Conservation (phyloP, 1,284 basidiomycete genomes). For the Ganoderma lucidum region DNA sequence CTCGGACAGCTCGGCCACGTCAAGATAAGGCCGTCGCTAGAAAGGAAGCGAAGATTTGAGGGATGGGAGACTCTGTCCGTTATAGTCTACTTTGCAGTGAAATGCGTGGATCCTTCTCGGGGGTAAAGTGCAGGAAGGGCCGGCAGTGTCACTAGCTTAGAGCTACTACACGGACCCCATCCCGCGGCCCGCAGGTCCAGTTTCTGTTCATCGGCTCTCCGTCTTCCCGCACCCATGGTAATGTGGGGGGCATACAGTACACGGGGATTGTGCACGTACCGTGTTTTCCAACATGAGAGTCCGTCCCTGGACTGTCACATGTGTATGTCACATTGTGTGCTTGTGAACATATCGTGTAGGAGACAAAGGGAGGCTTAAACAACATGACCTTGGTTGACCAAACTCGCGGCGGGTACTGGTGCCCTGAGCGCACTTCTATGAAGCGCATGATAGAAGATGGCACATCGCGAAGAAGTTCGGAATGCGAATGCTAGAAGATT, state of each 20-base stretch:
- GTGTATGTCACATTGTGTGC: constrained; percentile 12
- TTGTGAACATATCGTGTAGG: background rate
- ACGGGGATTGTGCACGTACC: constrained; percentile 18
- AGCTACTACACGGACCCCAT: background rate
- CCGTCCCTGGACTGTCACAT: background rate
- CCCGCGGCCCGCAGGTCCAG: constrained; percentile 13
- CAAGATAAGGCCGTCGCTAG: background rate
- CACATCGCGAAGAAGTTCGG: constrained; percentile 10
- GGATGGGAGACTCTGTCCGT: background rate
- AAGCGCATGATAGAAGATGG: background rate
- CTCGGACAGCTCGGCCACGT: background rate
- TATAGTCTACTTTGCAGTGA: background rate
- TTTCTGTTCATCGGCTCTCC: constrained; percentile 29
- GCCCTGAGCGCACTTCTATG: constrained; percentile 7
- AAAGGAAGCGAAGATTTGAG: background rate
- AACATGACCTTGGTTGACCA: constrained; percentile 18
- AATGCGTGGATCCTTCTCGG: background rate
- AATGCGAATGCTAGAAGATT: background rate
- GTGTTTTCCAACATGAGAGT: constrained; percentile 1
- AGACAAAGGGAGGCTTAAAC: background rate
- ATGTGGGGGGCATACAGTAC: constrained; percentile 11
- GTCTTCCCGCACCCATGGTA: constrained; percentile 23
- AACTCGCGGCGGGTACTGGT: constrained; percentile 21
- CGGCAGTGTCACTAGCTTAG: background rate
- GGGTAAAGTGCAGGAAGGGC: background rate